Conservation (phyloP, 1,284 basidiomycete genomes). For the Puccinia triticina region DNA sequence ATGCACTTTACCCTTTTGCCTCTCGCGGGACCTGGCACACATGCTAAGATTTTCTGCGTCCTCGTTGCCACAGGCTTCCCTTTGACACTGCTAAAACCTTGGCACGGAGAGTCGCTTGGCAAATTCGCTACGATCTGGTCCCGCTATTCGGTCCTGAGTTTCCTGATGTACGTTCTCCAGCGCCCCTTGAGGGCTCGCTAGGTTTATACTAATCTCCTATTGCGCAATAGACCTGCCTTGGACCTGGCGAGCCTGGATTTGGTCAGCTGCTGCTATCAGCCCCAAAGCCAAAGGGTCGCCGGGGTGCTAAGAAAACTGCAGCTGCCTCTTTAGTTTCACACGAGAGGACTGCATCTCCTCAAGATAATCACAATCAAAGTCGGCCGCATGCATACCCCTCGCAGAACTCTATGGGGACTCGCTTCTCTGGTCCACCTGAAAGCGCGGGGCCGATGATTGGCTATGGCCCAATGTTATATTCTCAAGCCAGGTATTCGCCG, state of each 20-base stretch:
- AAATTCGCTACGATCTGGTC: conserved; percentile 78
- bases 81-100: conserved; percentile 52
- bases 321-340: conserved; percentile 9
- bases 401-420: conserved; percentile 20
- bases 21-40: conserved; percentile 18
- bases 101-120: conserved; percentile 73
- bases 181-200: neutral
- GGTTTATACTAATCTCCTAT: neutral
- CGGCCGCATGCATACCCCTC: neutral
- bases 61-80: conserved; percentile 65
- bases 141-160: conserved; percentile 71
- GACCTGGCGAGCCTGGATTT: conserved; percentile 52
- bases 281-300: conserved; percentile 40
- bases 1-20: neutral
- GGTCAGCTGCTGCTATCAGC: conserved; percentile 53
- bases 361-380: neutral
- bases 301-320: conserved; percentile 43
- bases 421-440: conserved; percentile 11
- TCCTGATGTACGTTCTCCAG: conserved; percentile 45
- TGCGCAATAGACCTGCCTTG: conserved; percentile 51
- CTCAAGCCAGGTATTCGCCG: conserved; percentile 50
- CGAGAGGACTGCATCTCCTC: neutral
- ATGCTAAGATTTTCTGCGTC: conserved; percentile 23
- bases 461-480: conserved; percentile 8
- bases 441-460: neutral